Percentiles rank a stretch among this genome's conserved stretches.
phyloP scores from a whole-genome alignment of 331 rosid species.

The Rosa hybrid region DNA sequence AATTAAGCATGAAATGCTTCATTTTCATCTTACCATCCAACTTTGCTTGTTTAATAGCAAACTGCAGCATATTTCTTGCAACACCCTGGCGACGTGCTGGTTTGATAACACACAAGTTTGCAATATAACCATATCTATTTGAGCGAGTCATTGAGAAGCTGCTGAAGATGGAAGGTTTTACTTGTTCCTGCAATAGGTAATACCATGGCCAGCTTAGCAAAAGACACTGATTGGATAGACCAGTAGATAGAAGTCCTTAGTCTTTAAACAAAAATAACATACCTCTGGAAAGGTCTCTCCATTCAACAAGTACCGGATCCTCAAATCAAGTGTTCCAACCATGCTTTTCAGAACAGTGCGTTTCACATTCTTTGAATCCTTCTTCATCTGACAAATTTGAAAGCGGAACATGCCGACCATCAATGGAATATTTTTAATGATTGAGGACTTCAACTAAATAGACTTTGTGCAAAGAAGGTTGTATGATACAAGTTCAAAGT shows the following conservation, averaged over 20 bases:
- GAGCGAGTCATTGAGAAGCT: slow-evolving; percentile 50
- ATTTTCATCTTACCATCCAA: slow-evolving; percentile 52
- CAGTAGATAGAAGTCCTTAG: slow-evolving; percentile 1
- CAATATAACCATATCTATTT: slow-evolving; percentile 71
- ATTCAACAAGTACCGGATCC: slow-evolving; percentile 61
- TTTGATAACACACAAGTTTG: slow-evolving; percentile 76
- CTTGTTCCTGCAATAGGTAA: slow-evolving; percentile 57
- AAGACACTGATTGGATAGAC: slow-evolving; percentile 23
- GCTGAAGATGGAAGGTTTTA: slow-evolving; percentile 58
- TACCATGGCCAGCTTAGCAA: slow-evolving; percentile 18
- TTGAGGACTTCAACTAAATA: not conserved
- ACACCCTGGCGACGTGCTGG: slow-evolving; percentile 83
- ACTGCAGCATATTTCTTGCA: slow-evolving; percentile 78
- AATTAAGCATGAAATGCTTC: slow-evolving; percentile 14
- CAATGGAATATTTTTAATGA: slow-evolving; percentile 2
- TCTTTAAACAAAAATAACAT: slow-evolving; percentile 22
- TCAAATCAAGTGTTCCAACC: slow-evolving; percentile 93
- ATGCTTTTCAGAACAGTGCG: slow-evolving; percentile 65
- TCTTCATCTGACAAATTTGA: slow-evolving; percentile 77
- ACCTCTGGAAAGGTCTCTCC: slow-evolving; percentile 99
- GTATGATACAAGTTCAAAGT: not conserved
- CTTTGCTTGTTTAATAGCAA: slow-evolving; percentile 70
- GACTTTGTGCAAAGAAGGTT: slow-evolving; percentile 4
- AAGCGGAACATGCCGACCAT: not conserved
- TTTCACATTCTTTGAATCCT: slow-evolving; percentile 65